Conservation (phyloP, 1,284 basidiomycete genomes). For the Ganoderma lingzhi region DNA sequence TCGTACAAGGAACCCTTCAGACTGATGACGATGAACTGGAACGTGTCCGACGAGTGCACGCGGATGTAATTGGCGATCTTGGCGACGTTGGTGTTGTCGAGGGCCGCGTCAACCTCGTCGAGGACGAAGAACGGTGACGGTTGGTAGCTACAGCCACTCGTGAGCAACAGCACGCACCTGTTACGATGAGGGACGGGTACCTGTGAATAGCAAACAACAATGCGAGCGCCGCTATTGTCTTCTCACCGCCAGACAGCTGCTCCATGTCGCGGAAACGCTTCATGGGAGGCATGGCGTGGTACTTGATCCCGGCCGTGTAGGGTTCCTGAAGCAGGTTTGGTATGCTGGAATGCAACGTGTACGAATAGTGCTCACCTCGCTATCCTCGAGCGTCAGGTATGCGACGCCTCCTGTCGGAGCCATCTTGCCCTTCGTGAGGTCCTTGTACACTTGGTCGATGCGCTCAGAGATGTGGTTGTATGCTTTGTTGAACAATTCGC, state of each 20-base stretch:
- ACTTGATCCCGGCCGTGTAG: slow-evolving; percentile 95
- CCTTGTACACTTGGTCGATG: slow-evolving; percentile 93
- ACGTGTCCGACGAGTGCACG: slow-evolving; percentile 77
- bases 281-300: slow-evolving; percentile 99
- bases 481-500: slow-evolving; percentile 94
- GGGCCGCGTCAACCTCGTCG: slow-evolving; percentile 97
- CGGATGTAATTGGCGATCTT: slow-evolving; percentile 75
- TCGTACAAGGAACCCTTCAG: slow-evolving; percentile 93
- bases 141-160: slow-evolving; percentile 72
- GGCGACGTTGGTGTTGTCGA: slow-evolving; percentile 96
- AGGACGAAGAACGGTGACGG: slow-evolving; percentile 99
- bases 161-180: slow-evolving; percentile 5
- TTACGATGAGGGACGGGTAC: slow-evolving; percentile 44
- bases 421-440: slow-evolving; percentile 71
- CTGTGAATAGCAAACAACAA: slow-evolving; percentile 97
- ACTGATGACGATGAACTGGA: slow-evolving; percentile 98
- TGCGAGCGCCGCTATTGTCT: slow-evolving; percentile 97
- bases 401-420: slow-evolving; percentile 96
- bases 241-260: slow-evolving; percentile 97
- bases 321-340: slow-evolving; percentile 76
- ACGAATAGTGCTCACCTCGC: slow-evolving; percentile 67
- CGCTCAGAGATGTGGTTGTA: slow-evolving; percentile 95
- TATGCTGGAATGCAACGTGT: neutral
- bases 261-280: slow-evolving; percentile 99
- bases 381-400: slow-evolving; percentile 95